Evolutionary conservation across 352 stramenopile species (phyloP), one percentile per base, ranked within the genome.

Genomic region (Phytophthora rubi): DNA sequence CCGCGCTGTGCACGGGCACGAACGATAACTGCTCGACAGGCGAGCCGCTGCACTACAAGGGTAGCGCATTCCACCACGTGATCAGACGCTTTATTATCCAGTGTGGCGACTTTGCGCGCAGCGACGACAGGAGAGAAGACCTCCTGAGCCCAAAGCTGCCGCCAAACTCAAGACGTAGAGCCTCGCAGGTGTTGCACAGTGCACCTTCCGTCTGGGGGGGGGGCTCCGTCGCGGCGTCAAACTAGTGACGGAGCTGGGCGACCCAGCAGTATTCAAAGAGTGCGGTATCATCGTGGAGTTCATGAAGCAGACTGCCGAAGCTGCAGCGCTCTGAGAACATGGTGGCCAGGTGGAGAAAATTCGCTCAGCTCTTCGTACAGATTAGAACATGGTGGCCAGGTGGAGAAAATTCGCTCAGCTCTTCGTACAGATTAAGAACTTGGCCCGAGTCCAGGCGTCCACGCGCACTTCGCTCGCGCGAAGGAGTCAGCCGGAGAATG

Each of bases 1-100:
- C 86, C 61, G 94, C 90, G 42, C 76, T 99, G 26, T 99, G 97
- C 77, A 99, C 97, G 39, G 98, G 98, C 68, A 98, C 99, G 81
- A 93, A 98, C 82, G 96, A 97, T 67, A 86, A 89, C 54, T 89
- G 81, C 72, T 83, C 77, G 57, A 88, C 81, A 33, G 89, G 90
- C 52, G 61, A 93, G 71, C 90, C 91, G 37, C 81, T 99, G 42
- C 94, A 99, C 81, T 99, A 98, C 95, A 99, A 99, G 86, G 97
- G 96, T 66, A 98, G 83, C 73, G 71, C 78, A 21, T 99, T 99
- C 83, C 98, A 99, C 88, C 89, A 98, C 44, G 95, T 99, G 37
- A 99, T 99, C 82, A 97, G 95, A 58, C 86, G 89, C 73, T 98
- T 98, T 61, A 98, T 97, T 93, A 89, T 93, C 61, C 93, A 99